Conservation (phyloP, 352 stramenopile genomes). For the Phytophthora uliginosa region DNA sequence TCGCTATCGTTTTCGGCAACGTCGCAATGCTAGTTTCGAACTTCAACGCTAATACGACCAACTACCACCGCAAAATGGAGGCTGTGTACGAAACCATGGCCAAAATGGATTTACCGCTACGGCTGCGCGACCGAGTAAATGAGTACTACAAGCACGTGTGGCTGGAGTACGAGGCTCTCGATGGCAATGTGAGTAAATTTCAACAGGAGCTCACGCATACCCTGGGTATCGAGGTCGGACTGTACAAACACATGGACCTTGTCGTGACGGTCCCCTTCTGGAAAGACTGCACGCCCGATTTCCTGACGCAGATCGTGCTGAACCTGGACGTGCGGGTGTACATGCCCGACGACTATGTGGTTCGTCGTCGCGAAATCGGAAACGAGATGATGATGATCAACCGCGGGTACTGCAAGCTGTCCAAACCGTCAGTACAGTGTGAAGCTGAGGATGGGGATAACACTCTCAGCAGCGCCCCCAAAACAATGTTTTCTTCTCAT, state of each 20-base stretch:
- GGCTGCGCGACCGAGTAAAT: conserved; percentile 49
- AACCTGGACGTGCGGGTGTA: conserved; percentile 46
- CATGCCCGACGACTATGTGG: conserved; percentile 62
- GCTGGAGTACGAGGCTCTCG: conserved; percentile 52
- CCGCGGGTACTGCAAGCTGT: conserved; percentile 37
- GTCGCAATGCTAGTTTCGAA: conserved; percentile 68
- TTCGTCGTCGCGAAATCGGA: conserved; percentile 44
- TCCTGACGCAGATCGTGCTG: conserved; percentile 50
- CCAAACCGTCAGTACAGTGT: neutral
- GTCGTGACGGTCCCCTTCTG: conserved; percentile 50
- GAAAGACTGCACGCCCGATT: conserved; percentile 47
- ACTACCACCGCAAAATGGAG: conserved; percentile 76
- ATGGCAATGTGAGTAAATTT: conserved; percentile 48
- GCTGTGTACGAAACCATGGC: conserved; percentile 60
- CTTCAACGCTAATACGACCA: conserved; percentile 55
- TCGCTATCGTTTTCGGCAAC: conserved; percentile 69
- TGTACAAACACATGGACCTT: conserved; percentile 52
- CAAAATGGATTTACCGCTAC: conserved; percentile 48
- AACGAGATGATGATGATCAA: conserved; percentile 62
- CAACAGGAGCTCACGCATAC: conserved; percentile 51
- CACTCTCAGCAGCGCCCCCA: neutral
- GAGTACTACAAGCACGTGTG: conserved; percentile 61
- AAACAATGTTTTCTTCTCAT: neutral
- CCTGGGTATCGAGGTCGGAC: conserved; percentile 47
- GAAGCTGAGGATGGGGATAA: neutral